Evolutionary conservation across 805 yeast genomes (phyloP), one percentile per base, ranked within the genome.

Genomic region (Tanozyma kutaoensis): DNA sequence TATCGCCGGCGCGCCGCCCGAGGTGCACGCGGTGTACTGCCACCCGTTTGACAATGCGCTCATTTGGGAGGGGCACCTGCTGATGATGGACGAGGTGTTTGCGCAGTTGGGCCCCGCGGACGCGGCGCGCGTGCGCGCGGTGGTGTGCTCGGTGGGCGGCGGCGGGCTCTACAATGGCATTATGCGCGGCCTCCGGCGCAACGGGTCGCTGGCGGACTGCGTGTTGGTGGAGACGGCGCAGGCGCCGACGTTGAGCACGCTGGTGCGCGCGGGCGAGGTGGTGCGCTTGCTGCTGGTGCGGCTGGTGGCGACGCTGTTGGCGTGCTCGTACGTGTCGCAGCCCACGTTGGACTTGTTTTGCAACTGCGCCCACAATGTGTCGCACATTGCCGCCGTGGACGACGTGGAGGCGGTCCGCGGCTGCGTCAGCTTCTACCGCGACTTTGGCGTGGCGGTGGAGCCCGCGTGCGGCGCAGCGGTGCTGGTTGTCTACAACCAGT

Each of bases 401-500:
- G 86, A 77, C 38, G 32, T 51, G 3, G 72, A 73, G 22, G 75
- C 80, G 1, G 59, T 75, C 0, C 46, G 46, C 11, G 69, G 76
- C 1, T 61, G 75, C 26, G 39, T 70, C 15, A 52, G 47, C 23
- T 72, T 63, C 38, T 66, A 72, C 5, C 42, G 55, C 3, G 71
- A 69, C 30, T 69, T 58, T 34, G 65, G 66, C 30, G 51, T 55
- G 24, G 48, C 70, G 14, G 67, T 73, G 0, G 84, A 76, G 43
- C 82, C 82, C 0, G 84, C 84, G 1, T 76, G 84, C 46, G 82
- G 82, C 3, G 79, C 79, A 2, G 69, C 81, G 0, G 44, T 76
- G 16, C 63, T 75, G 14, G 57, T 72, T 12, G 64, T 61, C n/a
- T 66, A 62, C 38, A 42, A 59, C 24, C 47, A 48, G 32, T 26